Percentiles rank a stretch among this genome's conserved stretches.
phyloP scores from a whole-genome alignment of 768 basidiomycete genomes.

The Pleurotus salmoneostramineus region DNA sequence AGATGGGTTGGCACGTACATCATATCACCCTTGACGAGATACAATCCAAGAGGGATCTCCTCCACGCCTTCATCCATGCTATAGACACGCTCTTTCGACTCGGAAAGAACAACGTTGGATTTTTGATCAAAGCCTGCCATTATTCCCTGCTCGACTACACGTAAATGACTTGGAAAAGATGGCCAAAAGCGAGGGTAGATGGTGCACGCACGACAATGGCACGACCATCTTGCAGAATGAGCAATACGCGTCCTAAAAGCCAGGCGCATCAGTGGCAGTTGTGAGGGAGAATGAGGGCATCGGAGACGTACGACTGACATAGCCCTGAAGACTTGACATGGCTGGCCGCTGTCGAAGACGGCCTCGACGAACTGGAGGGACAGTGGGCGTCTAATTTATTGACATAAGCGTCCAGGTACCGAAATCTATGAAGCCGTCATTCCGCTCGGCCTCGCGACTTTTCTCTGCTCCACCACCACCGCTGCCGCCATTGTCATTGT shows the following conservation, averaged over 20 bases:
- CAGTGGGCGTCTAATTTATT: background rate
- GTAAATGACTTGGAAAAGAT: slow-evolving; percentile 3
- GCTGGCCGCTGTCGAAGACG: slow-evolving; percentile 12
- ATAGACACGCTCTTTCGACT: slow-evolving; percentile 91
- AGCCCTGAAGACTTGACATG: slow-evolving; percentile 91
- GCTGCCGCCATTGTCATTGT: too few species aligned
- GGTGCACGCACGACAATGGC: slow-evolving; percentile 75
- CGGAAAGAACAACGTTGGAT: slow-evolving; percentile 93
- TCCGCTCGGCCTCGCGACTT: too few species aligned
- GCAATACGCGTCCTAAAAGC: slow-evolving; percentile 74
- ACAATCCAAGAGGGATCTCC: slow-evolving; percentile 90
- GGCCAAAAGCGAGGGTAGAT: background rate
- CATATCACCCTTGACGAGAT: slow-evolving; percentile 98
- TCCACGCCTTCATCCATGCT: slow-evolving; percentile 89
- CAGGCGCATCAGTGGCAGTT: background rate
- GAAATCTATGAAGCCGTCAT: too few species aligned
- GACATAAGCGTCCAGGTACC: background rate
- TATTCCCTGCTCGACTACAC: slow-evolving; percentile 54
- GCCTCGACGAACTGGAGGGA: background rate
- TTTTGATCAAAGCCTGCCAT: slow-evolving; percentile 94
- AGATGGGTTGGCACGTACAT: slow-evolving; percentile 60
- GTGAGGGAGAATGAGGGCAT: background rate
- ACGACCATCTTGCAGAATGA: slow-evolving; percentile 95
- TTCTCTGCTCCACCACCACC: too few species aligned
- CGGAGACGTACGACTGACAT: slow-evolving; percentile 71